Evolutionary conservation across 805 yeast species (phyloP).

Genomic region (Pichia paraexigua): DNA sequence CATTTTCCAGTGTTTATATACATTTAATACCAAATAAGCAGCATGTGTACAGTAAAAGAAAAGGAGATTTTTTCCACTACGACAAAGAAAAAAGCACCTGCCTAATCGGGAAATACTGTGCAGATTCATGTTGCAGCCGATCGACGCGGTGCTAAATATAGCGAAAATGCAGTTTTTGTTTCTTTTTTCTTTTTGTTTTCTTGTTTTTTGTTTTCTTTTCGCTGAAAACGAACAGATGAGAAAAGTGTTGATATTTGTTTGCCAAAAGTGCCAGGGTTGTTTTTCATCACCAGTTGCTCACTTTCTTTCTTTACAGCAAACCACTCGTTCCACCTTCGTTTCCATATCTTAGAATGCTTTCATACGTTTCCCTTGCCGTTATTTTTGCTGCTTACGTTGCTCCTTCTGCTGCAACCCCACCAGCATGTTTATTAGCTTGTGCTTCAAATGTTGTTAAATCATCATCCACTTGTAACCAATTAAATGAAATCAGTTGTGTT

Average conservation of each 20-base stretch:
- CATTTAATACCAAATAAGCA: not conserved
- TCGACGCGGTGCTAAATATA: not conserved
- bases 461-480: constrained; percentile 45
- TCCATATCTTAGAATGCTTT: constrained; percentile 5
- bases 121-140: not conserved
- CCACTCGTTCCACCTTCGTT: not conserved
- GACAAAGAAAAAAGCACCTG: too few species aligned
- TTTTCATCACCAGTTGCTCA: not conserved
- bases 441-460: constrained; percentile 58
- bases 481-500: constrained; percentile 62
- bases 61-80: too few species aligned
- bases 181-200: not conserved
- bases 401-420: constrained; percentile 58
- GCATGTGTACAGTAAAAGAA: not conserved
- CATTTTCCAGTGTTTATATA: not conserved
- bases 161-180: not conserved
- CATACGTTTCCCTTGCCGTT: constrained; percentile 17
- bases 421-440: constrained; percentile 89
- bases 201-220: not conserved
- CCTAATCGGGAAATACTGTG: not conserved
- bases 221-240: not conserved
- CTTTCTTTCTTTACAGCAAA: not conserved
- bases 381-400: constrained; percentile 33
- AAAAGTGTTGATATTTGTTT: not conserved
- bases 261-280: too few species aligned